These are phyloP conservation scores for Zygosaccharomyces siamensis DNA, from an alignment of 805 yeast species.

Conservation along the genomic window DNA sequence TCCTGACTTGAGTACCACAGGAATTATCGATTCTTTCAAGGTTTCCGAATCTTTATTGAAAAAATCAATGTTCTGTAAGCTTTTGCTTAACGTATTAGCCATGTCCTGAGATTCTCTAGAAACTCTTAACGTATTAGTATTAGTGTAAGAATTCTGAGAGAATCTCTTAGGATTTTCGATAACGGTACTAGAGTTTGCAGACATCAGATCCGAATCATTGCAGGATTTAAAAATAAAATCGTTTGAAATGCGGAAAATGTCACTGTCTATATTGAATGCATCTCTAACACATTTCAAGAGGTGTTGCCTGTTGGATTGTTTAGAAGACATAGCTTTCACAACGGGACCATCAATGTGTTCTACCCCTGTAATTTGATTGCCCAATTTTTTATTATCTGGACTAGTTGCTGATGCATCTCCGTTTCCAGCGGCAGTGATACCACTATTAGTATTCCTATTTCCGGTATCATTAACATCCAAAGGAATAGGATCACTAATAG, in stretches of 20 bases:
- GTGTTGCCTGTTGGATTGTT: conserved; percentile 40
- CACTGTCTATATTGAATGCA: conserved; percentile 56
- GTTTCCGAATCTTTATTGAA: conserved; percentile 34
- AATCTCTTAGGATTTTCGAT: conserved; percentile 44
- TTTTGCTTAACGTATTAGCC: conserved; percentile 20
- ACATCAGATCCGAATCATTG: conserved; percentile 31
- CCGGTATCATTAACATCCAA: neutral
- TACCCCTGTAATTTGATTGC: conserved; percentile 41
- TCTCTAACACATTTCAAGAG: conserved; percentile 56
- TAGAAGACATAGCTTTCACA: conserved; percentile 23
- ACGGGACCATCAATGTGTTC: conserved; percentile 41
- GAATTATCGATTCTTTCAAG: conserved; percentile 34
- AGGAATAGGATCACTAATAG: neutral
- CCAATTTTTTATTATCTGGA: neutral
- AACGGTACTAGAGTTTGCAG: conserved; percentile 45
- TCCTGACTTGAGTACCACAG: conserved; percentile 61
- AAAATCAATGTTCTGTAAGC: conserved; percentile 31
- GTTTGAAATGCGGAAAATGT: conserved; percentile 50
- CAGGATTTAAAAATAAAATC: conserved; percentile 58
- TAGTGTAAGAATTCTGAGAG: conserved; percentile 35
- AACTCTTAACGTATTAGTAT: conserved; percentile 7
- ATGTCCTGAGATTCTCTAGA: conserved; percentile 25
- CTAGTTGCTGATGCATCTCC: neutral
- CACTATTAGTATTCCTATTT: neutral
- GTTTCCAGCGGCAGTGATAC: neutral